Evolutionary conservation across 192 early-diverging fungal genomes (phyloP).

Genomic region (Dispira simplex): DNA sequence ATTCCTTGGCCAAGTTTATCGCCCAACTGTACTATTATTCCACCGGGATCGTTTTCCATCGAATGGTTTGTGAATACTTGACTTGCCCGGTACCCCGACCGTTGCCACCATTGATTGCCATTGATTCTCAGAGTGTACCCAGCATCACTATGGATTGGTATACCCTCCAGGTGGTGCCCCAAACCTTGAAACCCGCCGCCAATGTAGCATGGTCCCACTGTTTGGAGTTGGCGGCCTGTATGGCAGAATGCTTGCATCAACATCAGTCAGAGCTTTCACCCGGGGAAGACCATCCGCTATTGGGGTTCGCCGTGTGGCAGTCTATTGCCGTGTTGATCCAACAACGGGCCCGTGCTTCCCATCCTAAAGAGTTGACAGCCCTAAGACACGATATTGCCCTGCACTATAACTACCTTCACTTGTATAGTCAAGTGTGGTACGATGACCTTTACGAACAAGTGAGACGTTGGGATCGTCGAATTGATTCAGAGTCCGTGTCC

Average conservation of each 20-base stretch:
- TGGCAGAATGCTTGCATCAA: not conserved
- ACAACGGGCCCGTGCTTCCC: not conserved
- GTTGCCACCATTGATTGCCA: not conserved
- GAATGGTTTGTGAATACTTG: not conserved
- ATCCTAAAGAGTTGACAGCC: constrained; percentile 3
- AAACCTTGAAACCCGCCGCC: not conserved
- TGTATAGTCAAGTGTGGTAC: not conserved
- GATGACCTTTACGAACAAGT: constrained; percentile 3
- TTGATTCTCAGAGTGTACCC: not conserved
- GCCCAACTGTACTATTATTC: not conserved
- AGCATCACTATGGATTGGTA: not conserved
- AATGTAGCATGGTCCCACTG: constrained; percentile 7
- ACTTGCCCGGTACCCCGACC: not conserved
- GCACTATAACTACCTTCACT: constrained; percentile 4
- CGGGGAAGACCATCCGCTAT: not conserved
- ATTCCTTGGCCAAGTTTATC: not conserved
- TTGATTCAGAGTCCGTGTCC: no score
- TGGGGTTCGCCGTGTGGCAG: constrained; percentile 9
- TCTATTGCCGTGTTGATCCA: constrained; percentile 6
- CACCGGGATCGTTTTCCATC: constrained; percentile 3
- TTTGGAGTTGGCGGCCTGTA: not conserved
- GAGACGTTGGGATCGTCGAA: not conserved
- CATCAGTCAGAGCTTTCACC: not conserved
- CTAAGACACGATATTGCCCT: not conserved
- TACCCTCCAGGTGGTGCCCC: not conserved